Base-by-base conservation (phyloP, 805 yeast species). In the Starmerella sirachaensis region DNA sequence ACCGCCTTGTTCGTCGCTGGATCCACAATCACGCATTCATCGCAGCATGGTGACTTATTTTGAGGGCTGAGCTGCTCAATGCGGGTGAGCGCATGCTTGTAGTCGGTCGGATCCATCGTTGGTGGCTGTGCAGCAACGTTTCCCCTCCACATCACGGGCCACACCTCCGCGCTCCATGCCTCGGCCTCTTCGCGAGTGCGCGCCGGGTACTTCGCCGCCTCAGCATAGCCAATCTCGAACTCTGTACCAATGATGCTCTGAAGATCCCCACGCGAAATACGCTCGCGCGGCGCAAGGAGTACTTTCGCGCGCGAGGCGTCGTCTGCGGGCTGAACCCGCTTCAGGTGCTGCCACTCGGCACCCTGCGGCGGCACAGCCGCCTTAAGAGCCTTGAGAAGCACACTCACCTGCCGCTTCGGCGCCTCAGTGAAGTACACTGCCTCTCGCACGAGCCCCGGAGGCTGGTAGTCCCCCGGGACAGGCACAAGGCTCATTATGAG, bases 121-220 rank as follows among this genome's bases (percentile, higher is more conserved):
- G 77, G 74, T 27, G 53, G 50, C 34, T 53, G 45, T 2, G 60
- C 59, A 16, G 49, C 38, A 0, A 94, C 93, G 52, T 86, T 84
- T 0, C 97, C 97, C 48, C 85, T 76, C 97, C 97, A 91, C 27
- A 83, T 67, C 37, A 83, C 60, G 0, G 97, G 97, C 98, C 97
- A 88, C n/a, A 42, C 51, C 13, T 61, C 47, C 4, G 57, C 39
- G 2, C 85, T 69, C 95, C 95, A 86, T 29, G 63, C 61, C 1
- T 58, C 41, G 17, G 78, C 69, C 12, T 73, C 56, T n/a, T 77
- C 84, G 47, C 77, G 80, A 3, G 83, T 74, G 5, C 69, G 64
- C 0, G 96, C 93, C n/a, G 70, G 68, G 39, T 64, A 65, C 18
- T 51, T 51, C 0, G 96, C 91, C 1, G 82, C 71, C 4, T 58